Evolutionary conservation across 768 basidiomycete genomes (phyloP).

Genomic region (Podaxis sp.): DNA sequence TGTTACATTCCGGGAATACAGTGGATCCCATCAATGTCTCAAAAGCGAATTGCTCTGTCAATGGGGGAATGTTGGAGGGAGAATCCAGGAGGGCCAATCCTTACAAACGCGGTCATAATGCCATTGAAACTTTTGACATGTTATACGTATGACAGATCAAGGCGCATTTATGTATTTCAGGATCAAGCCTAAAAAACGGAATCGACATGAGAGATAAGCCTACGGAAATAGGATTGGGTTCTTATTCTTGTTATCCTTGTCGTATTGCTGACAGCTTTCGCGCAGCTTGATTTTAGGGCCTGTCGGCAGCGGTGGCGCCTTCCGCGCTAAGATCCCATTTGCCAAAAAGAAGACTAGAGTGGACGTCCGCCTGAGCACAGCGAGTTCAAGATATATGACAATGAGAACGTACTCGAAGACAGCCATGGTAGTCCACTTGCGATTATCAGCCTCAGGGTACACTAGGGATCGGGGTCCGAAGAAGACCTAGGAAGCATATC

Average conservation of each 20-base stretch:
- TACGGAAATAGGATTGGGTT: background rate
- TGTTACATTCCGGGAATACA: too few species aligned
- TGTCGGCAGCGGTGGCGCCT: background rate
- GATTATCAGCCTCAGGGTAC: conserved; percentile 94
- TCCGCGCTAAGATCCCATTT: conserved; percentile 39
- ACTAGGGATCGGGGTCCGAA: conserved; percentile 90
- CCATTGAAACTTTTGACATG: too few species aligned
- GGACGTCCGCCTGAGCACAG: background rate
- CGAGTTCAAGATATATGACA: conserved; percentile 20
- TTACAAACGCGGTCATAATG: too few species aligned
- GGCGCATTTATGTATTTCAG: too few species aligned
- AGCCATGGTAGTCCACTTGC: conserved; percentile 97
- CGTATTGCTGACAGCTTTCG: background rate
- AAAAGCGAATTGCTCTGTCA: too few species aligned
- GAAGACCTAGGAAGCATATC: conserved; percentile 61
- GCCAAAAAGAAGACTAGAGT: conserved; percentile 44
- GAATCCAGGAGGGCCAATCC: too few species aligned
- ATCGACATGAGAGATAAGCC: too few species aligned
- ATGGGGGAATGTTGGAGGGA: too few species aligned
- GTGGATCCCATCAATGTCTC: too few species aligned
- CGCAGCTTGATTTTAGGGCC: background rate
- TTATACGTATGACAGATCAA: too few species aligned
- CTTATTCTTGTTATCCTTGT: background rate
- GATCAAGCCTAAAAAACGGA: too few species aligned
- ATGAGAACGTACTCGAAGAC: conserved; percentile 71